Percentiles rank a stretch among this genome's conserved stretches.
Conservation (phyloP, 805 yeast species). For the Candida ovalis region DNA sequence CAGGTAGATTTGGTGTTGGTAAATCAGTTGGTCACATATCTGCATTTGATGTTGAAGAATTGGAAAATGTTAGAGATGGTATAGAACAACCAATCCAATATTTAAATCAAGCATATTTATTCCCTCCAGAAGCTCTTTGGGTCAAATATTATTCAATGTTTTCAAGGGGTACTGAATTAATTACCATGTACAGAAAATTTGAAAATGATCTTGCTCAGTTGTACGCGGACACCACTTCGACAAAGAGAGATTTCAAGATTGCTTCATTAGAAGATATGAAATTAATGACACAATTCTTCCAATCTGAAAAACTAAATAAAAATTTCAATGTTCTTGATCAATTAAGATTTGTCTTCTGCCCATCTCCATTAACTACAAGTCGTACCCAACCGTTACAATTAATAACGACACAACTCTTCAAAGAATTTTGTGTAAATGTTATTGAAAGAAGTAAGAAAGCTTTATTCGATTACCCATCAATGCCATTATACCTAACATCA, state of each 20-base stretch:
- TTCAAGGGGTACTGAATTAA: conserved; percentile 45
- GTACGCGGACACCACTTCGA: conserved; percentile 11
- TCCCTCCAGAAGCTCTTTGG: conserved; percentile 80
- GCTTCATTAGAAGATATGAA: conserved; percentile 26
- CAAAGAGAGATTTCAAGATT: conserved; percentile 24
- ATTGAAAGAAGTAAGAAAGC: conserved; percentile 51
- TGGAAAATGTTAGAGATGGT: conserved; percentile 41
- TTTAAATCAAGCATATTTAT: conserved; percentile 60
- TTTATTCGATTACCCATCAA: conserved; percentile 44
- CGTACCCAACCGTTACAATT: conserved; percentile 22
- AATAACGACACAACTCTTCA: conserved; percentile 37
- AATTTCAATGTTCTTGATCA: conserved; percentile 31
- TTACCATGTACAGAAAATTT: conserved; percentile 45
- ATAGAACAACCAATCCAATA: conserved; percentile 50
- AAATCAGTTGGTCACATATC: conserved; percentile 47
- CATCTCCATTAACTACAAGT: conserved; percentile 21
- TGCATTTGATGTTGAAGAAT: conserved; percentile 43
- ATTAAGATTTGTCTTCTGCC: conserved; percentile 36
- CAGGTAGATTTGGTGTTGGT: conserved; percentile 66
- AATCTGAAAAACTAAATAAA: conserved; percentile 17
- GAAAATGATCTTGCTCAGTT: conserved; percentile 34
- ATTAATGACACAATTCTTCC: conserved; percentile 24
- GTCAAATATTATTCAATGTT: conserved; percentile 59
- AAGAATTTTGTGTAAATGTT: conserved; percentile 49
- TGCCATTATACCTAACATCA: conserved; percentile 28